Evolutionary conservation across 352 stramenopile genomes (phyloP), one percentile per base, ranked within the genome.

Genomic region (Phytophthora europaea): DNA sequence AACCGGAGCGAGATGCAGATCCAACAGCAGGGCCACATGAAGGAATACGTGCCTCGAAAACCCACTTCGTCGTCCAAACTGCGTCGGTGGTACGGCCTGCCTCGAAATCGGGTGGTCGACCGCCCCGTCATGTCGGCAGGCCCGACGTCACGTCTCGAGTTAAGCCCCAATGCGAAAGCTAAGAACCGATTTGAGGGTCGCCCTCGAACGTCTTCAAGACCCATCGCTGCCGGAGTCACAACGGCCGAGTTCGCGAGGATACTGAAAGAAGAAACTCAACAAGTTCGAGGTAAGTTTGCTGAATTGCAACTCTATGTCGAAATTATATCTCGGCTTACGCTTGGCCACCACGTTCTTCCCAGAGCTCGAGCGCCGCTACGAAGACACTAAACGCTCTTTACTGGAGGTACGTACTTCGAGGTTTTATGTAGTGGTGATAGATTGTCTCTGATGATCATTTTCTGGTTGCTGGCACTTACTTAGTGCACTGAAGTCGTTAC

Each of bases 291-390:
- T 84, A 51, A 61, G 47, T 28, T 6, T 31, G 1, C 5, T 53
- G 16, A 2, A 9, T 47, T 12, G 3, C 20, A 45, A 38, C 36
- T 34, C 2, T 20, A 50, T 3, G 36, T 33, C 34, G 43, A 28
- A 38, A 16, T 9, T 50, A 16, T 54, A 31, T 31, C 28, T 31
- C 28, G 28, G 6, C 33, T 50, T 12, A 55, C 3, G n/a, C 16
- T n/a, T 12, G 65, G 26, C 0, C 1, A 31, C 26, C 47, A 4
- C 16, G 9, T 56, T 31, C 34, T 61, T 36, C 73, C 45, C 61
- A 82, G 80, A 89, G 43, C 61, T 92, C n/a, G 63, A 83, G 34
- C 68, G 71, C 31, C 83, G 75, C 18, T 94, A 91, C 53, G 72
- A 85, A 20, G 84, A 90, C 16, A 81, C 73, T 33, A 92, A 92